Percentiles rank a stretch among this genome's conserved stretches.
These are phyloP conservation scores for Codiaeum variegatum DNA, from an alignment of 441 rosid genomes.

Conservation along the genomic window DNA sequence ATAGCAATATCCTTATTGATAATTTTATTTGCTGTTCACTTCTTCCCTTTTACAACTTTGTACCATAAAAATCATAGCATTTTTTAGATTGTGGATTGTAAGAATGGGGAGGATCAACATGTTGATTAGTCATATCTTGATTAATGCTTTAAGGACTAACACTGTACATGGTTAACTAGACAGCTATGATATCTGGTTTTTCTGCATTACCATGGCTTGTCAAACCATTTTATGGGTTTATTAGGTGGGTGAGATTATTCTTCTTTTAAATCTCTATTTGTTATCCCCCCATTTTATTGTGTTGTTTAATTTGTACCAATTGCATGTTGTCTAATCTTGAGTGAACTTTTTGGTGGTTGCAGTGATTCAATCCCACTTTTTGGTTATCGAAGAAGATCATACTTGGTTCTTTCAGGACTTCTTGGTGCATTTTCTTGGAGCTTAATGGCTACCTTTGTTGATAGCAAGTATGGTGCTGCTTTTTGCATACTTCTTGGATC, in stretches of 20 bases:
- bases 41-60: neutral
- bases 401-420: slow-evolving; percentile 88
- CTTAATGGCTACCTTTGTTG: slow-evolving; percentile 88
- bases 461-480: slow-evolving; percentile 78
- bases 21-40: neutral
- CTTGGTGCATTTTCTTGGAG: slow-evolving; percentile 95
- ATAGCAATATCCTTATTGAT: neutral
- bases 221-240: slow-evolving; percentile 90
- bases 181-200: slow-evolving; percentile 91
- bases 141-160: slow-evolving; percentile 35
- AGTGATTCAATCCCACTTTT: slow-evolving; percentile 89
- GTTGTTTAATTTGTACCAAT: neutral
- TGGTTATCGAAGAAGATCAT: slow-evolving; percentile 95
- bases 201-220: slow-evolving; percentile 95
- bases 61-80: neutral
- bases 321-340: slow-evolving; percentile 19
- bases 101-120: neutral
- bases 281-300: neutral
- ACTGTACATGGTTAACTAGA: slow-evolving; percentile 59
- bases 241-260: slow-evolving; percentile 47
- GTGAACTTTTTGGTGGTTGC: slow-evolving; percentile 23
- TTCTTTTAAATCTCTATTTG: slow-evolving; percentile 10
- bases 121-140: neutral
- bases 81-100: neutral
- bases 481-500: slow-evolving; percentile 89